phyloP scores from a whole-genome alignment of 257 asterid species.

The Henckelia pumila region DNA sequence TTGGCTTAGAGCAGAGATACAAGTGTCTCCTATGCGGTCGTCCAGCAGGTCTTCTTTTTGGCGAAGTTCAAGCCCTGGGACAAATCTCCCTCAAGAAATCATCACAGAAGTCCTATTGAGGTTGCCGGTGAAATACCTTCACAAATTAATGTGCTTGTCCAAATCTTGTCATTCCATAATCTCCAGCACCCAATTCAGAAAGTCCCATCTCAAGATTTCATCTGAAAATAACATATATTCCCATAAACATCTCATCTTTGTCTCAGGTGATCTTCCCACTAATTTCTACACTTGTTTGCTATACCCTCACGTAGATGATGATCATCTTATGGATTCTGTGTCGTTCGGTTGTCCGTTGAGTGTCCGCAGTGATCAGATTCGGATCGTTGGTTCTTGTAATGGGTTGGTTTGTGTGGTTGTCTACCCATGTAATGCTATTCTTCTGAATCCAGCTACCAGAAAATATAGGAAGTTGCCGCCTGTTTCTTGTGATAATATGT shows the following conservation, averaged over 20 bases:
- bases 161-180: constrained; percentile 25
- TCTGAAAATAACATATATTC: not conserved
- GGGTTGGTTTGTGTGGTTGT: constrained; percentile 26
- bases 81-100: constrained; percentile 29
- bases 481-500: not conserved
- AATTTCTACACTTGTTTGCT: constrained; percentile 18
- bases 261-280: not conserved
- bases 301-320: constrained; percentile 3
- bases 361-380: not conserved
- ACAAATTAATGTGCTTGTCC: constrained; percentile 28
- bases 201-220: constrained; percentile 15
- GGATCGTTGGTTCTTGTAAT: constrained; percentile 27
- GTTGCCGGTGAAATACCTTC: constrained; percentile 28
- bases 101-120: constrained; percentile 25
- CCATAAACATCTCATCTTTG: constrained; percentile 13
- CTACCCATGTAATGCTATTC: not conserved
- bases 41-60: too few relatives aligned
- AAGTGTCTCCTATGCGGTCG: too few relatives aligned
- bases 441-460: constrained; percentile 33
- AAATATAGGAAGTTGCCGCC: constrained; percentile 26
- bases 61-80: not conserved
- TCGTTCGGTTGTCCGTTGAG: constrained; percentile 3
- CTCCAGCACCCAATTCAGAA: constrained; percentile 17
- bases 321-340: not conserved
- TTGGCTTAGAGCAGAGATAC: too few relatives aligned